Conservation (phyloP, 2,329 filamentous ascomycete species). For the Trichophyton benhamiae region DNA sequence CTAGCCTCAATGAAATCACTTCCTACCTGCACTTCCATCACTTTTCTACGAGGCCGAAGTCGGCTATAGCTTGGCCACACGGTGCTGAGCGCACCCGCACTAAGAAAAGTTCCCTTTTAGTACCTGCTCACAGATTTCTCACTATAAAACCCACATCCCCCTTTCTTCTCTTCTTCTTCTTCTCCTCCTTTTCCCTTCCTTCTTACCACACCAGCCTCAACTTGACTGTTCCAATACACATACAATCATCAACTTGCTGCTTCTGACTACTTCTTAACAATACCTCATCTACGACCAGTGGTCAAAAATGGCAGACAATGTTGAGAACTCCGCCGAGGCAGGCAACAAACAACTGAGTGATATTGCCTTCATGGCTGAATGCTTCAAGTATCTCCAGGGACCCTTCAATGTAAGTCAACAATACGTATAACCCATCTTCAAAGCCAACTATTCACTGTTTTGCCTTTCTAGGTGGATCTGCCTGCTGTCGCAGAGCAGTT, state of each 20-base stretch:
- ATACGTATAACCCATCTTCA: background rate
- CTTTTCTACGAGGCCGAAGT: background rate
- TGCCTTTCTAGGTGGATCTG: slow-evolving; percentile 19
- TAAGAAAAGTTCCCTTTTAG: background rate
- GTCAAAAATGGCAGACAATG: slow-evolving; percentile 10
- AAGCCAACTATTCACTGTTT: background rate
- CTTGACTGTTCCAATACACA: background rate
- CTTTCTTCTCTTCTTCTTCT: background rate
- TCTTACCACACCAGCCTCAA: background rate
- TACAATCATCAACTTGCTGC: background rate
- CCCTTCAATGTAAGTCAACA: slow-evolving; percentile 11
- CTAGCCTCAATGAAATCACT: background rate
- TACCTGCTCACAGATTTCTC: background rate
- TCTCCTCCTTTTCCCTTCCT: background rate
- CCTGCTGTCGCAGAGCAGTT: slow-evolving; percentile 17
- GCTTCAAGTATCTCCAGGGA: slow-evolving; percentile 16
- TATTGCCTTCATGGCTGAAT: slow-evolving; percentile 19
- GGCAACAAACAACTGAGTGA: slow-evolving; percentile 7
- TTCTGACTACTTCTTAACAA: background rate
- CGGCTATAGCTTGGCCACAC: background rate
- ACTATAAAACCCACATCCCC: background rate
- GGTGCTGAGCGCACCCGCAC: background rate
- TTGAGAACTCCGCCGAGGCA: background rate
- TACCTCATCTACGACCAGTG: background rate
- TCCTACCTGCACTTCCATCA: background rate